Conservation (phyloP, 805 yeast species). For the Yamadazyma akitaensis region DNA sequence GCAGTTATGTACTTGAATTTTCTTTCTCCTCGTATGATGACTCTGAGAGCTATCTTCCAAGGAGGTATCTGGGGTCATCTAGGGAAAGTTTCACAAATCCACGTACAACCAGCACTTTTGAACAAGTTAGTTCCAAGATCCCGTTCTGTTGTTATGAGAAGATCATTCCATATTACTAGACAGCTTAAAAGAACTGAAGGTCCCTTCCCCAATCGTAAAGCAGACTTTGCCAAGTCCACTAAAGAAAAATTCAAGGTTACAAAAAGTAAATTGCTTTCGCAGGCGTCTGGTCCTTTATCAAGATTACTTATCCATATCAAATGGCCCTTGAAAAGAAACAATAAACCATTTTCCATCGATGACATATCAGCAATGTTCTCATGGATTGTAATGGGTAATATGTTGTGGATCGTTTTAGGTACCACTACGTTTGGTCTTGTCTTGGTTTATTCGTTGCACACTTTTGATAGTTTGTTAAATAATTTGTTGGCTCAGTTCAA, state of each 20-base stretch:
- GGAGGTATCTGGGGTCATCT: not conserved
- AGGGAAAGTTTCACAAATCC: not conserved
- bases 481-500: constrained; percentile 15
- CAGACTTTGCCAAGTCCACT: not conserved
- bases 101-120: not conserved
- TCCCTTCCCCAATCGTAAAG: not conserved
- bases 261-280: constrained; percentile 26
- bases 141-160: not conserved
- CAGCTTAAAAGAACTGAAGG: not conserved
- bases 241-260: constrained; percentile 13
- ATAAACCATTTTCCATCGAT: constrained; percentile 47
- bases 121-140: not conserved
- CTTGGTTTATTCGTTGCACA: constrained; percentile 42
- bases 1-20: not conserved
- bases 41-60: not conserved
- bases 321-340: constrained; percentile 49
- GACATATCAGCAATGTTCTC: constrained; percentile 54
- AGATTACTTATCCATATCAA: constrained; percentile 37
- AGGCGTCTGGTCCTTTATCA: constrained; percentile 28
- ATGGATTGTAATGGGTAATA: constrained; percentile 56
- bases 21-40: not conserved
- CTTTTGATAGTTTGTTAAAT: constrained; percentile 27
- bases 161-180: not conserved
- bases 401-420: constrained; percentile 53
- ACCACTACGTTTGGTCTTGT: constrained; percentile 55